phyloP scores from a whole-genome alignment of 2,329 filamentous ascomycete species.

The Corinectria fuckeliana region DNA sequence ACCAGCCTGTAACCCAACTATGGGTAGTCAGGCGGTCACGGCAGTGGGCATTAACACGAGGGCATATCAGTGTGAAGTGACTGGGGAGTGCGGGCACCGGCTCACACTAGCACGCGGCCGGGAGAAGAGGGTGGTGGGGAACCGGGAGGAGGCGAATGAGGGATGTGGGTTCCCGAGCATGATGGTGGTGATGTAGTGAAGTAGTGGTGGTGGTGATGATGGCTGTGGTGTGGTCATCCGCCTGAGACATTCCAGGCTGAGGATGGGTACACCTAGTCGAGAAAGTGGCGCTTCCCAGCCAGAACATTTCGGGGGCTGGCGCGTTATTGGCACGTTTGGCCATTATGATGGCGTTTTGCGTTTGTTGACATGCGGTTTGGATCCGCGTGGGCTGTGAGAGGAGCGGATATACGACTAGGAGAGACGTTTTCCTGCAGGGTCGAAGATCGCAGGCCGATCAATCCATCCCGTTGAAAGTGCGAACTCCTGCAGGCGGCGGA shows the following conservation, averaged over 20 bases:
- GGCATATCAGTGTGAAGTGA: constrained; percentile 12
- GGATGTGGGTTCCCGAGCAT: constrained; percentile 25
- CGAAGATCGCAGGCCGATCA: constrained; percentile 11
- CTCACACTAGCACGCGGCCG: constrained; percentile 8
- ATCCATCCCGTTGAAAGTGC: not conserved
- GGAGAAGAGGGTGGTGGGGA: constrained; percentile 26
- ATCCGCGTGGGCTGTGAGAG: not conserved
- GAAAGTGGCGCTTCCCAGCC: constrained; percentile 25
- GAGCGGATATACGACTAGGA: constrained; percentile 3
- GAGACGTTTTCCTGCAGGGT: constrained; percentile 13
- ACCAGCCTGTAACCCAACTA: not conserved
- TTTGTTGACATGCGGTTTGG: not conserved
- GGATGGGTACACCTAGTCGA: constrained; percentile 21
- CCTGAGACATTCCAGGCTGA: constrained; percentile 36
- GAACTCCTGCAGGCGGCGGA: constrained; percentile 15
- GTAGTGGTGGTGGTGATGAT: constrained; percentile 13
- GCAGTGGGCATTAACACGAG: constrained; percentile 31
- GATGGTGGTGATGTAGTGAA: constrained; percentile 23
- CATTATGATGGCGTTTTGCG: not conserved
- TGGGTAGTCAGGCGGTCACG: constrained; percentile 19
- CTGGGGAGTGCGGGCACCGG: constrained; percentile 15
- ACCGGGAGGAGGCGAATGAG: constrained; percentile 26
- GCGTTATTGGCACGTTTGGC: not conserved
- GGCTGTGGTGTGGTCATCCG: constrained; percentile 37
- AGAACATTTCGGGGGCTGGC: constrained; percentile 14